phyloP scores from a whole-genome alignment of 371 early-diverging fungal species.

The Umbelopsis sp. region DNA sequence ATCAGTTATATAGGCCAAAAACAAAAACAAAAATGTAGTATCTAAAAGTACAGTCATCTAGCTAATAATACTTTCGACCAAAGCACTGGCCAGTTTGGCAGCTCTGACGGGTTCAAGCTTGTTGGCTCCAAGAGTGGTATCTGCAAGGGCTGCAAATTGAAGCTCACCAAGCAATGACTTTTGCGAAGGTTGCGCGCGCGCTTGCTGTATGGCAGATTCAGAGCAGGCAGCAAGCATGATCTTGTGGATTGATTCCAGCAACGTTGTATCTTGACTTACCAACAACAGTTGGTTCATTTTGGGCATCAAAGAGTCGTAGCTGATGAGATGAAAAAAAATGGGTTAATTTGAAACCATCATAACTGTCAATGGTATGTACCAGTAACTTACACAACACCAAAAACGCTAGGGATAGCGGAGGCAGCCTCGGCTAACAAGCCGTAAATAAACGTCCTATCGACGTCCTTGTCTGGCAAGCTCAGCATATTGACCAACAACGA shows the following conservation, averaged over 20 bases:
- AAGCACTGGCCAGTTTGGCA: not conserved
- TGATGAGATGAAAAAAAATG: not conserved
- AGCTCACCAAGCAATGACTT: conserved; percentile 54
- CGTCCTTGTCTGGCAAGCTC: conserved; percentile 63
- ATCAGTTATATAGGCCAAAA: not conserved
- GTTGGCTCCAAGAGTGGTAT: conserved; percentile 26
- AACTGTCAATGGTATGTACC: conserved; percentile 11
- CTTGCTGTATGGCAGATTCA: conserved; percentile 48
- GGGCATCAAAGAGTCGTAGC: conserved; percentile 55
- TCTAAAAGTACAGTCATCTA: not conserved
- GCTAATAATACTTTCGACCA: conserved; percentile 16
- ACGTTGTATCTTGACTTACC: conserved; percentile 45
- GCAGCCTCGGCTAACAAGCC: conserved; percentile 65
- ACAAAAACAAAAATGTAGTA: not conserved
- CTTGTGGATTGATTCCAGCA: conserved; percentile 54
- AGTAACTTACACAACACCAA: conserved; percentile 45
- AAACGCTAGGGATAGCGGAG: conserved; percentile 54
- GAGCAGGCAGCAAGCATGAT: conserved; percentile 76
- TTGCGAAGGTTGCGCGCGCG: conserved; percentile 34
- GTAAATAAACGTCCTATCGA: conserved; percentile 69
- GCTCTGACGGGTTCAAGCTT: conserved; percentile 27
- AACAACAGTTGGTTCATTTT: conserved; percentile 54
- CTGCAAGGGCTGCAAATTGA: conserved; percentile 42
- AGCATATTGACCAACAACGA: conserved; percentile 68
- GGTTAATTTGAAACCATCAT: conserved; percentile 4